Conservation (phyloP, 768 basidiomycete species). For the Mycena kentingensis region DNA sequence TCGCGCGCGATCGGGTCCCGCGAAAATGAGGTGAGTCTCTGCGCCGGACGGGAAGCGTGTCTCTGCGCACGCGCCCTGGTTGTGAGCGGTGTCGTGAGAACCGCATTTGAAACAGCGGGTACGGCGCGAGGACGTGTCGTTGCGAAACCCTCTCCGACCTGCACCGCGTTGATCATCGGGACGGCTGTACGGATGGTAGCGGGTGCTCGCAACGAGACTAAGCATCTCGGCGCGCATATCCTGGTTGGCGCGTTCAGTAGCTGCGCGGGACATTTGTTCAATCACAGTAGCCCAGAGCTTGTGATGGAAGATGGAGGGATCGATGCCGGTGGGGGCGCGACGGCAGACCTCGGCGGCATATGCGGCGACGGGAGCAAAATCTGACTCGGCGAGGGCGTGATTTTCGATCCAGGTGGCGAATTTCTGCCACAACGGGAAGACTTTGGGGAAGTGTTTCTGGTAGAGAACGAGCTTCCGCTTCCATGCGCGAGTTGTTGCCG, state of each 20-base stretch:
- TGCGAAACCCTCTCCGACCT: not conserved
- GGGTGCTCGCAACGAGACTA: not conserved
- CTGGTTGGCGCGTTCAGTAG: no score
- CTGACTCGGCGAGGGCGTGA: not conserved
- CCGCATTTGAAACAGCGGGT: not conserved
- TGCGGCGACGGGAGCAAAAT: not conserved
- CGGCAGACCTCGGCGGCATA: not conserved
- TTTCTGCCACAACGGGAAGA: not conserved
- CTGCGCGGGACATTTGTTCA: no score
- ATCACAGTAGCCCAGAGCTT: not conserved
- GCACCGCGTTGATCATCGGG: not conserved
- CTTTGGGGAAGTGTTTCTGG: not conserved
- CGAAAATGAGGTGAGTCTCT: not conserved
- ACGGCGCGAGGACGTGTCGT: not conserved
- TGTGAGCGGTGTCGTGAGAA: not conserved
- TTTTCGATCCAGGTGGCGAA: not conserved
- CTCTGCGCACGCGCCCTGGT: not conserved
- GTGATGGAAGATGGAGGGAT: not conserved
- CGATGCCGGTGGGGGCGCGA: not conserved
- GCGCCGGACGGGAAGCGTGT: not conserved
- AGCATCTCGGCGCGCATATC: not conserved
- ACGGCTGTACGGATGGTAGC: not conserved
- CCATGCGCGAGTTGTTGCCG: not conserved
- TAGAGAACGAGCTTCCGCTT: not conserved
- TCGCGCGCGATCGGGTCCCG: not conserved